These are phyloP conservation scores for Monosporascus sp. DNA, from an alignment of 2,329 filamentous ascomycete genomes.

Conservation along the genomic window DNA sequence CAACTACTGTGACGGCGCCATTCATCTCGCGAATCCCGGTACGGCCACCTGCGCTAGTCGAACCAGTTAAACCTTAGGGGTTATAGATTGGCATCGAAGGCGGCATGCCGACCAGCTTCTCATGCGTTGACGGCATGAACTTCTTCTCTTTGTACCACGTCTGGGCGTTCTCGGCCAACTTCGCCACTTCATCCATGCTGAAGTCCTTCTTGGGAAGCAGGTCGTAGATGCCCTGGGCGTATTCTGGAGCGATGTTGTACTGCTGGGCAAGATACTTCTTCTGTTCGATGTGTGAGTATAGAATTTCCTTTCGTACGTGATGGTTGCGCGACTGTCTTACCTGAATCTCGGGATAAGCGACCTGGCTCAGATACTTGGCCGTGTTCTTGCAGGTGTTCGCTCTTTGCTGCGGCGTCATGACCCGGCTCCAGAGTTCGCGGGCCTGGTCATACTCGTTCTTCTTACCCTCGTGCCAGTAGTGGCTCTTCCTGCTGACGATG, in stretches of 20 bases:
- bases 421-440: constrained; percentile 40
- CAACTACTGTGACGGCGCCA: too few species aligned
- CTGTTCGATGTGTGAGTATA: constrained; percentile 2
- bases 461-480: constrained; percentile 50
- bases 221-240: constrained; percentile 41
- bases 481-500: constrained; percentile 44
- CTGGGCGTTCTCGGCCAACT: constrained; percentile 37
- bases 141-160: constrained; percentile 40
- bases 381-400: constrained; percentile 45
- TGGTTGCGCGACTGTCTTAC: constrained; percentile 8
- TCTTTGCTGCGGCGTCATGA: constrained; percentile 40
- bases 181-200: constrained; percentile 38
- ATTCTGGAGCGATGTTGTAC: constrained; percentile 42
- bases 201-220: constrained; percentile 38
- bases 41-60: too few species aligned
- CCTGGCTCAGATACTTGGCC: constrained; percentile 37
- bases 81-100: constrained; percentile 29
- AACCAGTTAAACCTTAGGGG: too few species aligned
- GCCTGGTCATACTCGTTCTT: constrained; percentile 47
- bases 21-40: too few species aligned
- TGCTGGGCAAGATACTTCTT: constrained; percentile 48
- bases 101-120: constrained; percentile 33
- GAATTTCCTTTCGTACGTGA: background rate
- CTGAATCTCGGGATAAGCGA: constrained; percentile 39
- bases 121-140: constrained; percentile 34